Conservation (phyloP, 2,329 filamentous ascomycete genomes). For the Xylaria sp. region DNA sequence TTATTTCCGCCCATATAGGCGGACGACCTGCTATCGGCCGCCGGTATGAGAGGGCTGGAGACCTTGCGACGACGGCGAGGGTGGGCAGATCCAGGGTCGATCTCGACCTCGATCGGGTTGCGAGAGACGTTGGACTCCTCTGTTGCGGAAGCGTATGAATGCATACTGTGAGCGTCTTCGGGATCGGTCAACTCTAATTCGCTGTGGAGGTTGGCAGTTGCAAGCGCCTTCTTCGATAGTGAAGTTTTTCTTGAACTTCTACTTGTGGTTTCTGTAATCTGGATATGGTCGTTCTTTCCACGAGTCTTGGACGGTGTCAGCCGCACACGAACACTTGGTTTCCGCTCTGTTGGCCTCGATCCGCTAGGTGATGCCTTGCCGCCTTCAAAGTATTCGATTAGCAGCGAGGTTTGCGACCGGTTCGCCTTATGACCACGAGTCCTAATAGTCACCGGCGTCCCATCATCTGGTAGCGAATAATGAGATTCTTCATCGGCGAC, state of each 20-base stretch:
- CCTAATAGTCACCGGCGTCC: slow-evolving; percentile 90
- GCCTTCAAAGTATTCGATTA: slow-evolving; percentile 96
- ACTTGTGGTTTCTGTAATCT: slow-evolving; percentile 78
- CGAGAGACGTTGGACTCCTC: slow-evolving; percentile 82
- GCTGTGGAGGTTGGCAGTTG: slow-evolving; percentile 69
- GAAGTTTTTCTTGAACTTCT: slow-evolving; percentile 78
- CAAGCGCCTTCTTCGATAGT: slow-evolving; percentile 53
- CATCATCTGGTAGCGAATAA: slow-evolving; percentile 86
- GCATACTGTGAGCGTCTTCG: slow-evolving; percentile 74
- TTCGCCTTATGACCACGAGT: slow-evolving; percentile 72
- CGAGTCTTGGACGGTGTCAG: slow-evolving; percentile 81
- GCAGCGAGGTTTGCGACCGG: slow-evolving; percentile 85
- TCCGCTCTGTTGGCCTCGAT: slow-evolving; percentile 68
- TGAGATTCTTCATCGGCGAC: slow-evolving; percentile 76
- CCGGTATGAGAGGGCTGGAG: slow-evolving; percentile 74
- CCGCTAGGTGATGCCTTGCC: slow-evolving; percentile 70
- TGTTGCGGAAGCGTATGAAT: slow-evolving; percentile 80
- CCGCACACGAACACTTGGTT: slow-evolving; percentile 82
- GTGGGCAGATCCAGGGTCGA: slow-evolving; percentile 67
- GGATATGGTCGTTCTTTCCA: slow-evolving; percentile 77
- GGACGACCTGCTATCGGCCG: slow-evolving; percentile 65
- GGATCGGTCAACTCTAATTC: slow-evolving; percentile 59
- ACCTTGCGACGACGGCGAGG: slow-evolving; percentile 66
- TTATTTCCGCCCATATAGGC: slow-evolving; percentile 73
- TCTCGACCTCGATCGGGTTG: slow-evolving; percentile 89